phyloP scores from a whole-genome alignment of 2,329 filamentous ascomycete species.

The Fusarium sp. region DNA sequence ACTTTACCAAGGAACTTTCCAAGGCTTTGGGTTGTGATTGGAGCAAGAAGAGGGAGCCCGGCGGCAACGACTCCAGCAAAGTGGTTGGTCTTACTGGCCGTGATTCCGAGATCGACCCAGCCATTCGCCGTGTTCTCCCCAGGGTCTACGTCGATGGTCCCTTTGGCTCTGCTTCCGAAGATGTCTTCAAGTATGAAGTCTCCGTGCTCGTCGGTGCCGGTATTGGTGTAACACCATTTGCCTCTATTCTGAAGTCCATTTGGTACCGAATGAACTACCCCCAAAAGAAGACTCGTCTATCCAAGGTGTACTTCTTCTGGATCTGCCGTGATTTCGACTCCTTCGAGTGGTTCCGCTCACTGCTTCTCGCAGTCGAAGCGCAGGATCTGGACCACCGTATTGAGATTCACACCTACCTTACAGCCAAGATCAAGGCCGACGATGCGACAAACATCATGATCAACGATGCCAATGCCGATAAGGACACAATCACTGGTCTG shows the following conservation, averaged over 20 bases:
- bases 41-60: conserved; percentile 57
- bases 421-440: conserved; percentile 86
- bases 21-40: conserved; percentile 81
- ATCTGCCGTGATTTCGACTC: conserved; percentile 89
- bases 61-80: conserved; percentile 64
- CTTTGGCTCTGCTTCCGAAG: conserved; percentile 87
- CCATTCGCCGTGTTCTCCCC: conserved; percentile 78
- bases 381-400: conserved; percentile 87
- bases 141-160: conserved; percentile 87
- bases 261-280: conserved; percentile 95
- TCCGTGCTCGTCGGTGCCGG: conserved; percentile 83
- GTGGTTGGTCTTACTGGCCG: conserved; percentile 76
- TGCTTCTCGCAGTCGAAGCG: conserved; percentile 86
- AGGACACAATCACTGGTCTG: conserved; percentile 86
- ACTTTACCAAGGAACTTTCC: conserved; percentile 80
- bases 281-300: conserved; percentile 80
- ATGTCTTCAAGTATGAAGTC: conserved; percentile 90
- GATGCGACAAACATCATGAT: conserved; percentile 94
- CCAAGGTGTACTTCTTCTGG: conserved; percentile 95
- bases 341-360: conserved; percentile 89
- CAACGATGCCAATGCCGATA: conserved; percentile 86
- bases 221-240: conserved; percentile 89
- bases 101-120: conserved; percentile 72
- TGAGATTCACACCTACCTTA: conserved; percentile 91
- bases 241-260: conserved; percentile 88